phyloP scores from a whole-genome alignment of 1,284 basidiomycete genomes.

The Cutaneotrichosporon cutaneum region DNA sequence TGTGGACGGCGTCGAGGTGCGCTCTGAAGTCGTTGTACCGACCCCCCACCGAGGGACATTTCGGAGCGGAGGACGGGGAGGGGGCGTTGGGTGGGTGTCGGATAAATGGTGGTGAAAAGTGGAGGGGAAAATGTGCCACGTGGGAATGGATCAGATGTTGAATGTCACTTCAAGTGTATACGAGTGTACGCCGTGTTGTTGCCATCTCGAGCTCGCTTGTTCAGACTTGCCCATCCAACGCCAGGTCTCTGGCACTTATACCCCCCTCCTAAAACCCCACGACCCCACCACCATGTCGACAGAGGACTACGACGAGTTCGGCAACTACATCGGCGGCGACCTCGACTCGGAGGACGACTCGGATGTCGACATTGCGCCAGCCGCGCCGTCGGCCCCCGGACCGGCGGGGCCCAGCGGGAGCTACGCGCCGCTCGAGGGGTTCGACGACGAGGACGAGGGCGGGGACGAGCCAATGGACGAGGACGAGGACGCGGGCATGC shows the following conservation, averaged over 20 bases:
- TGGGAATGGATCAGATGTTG: conserved; percentile 4
- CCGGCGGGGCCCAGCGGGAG: conserved; percentile 36
- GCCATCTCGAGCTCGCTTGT: neutral
- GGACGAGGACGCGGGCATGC: conserved; percentile 39
- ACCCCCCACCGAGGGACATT: neutral
- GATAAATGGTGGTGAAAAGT: neutral
- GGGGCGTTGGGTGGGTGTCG: neutral
- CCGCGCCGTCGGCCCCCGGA: conserved; percentile 35
- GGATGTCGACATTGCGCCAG: conserved; percentile 38
- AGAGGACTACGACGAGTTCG: conserved; percentile 63
- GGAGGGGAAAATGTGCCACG: conserved; percentile 2
- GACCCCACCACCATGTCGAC: conserved; percentile 41
- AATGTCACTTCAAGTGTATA: neutral
- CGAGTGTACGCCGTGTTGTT: neutral
- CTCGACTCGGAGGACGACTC: conserved; percentile 80
- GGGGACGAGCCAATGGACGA: conserved; percentile 48
- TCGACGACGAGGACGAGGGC: conserved; percentile 48
- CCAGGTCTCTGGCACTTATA: neutral
- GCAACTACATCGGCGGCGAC: conserved; percentile 93
- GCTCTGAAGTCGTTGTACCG: neutral
- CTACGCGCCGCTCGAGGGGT: conserved; percentile 52
- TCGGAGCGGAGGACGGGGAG: neutral
- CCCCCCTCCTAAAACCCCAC: neutral
- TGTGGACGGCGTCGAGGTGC: neutral
- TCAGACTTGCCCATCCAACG: neutral